Percentiles rank a stretch among this genome's conserved stretches.
phyloP scores from a whole-genome alignment of 1,284 basidiomycete genomes.

The Naganishia cerealis region DNA sequence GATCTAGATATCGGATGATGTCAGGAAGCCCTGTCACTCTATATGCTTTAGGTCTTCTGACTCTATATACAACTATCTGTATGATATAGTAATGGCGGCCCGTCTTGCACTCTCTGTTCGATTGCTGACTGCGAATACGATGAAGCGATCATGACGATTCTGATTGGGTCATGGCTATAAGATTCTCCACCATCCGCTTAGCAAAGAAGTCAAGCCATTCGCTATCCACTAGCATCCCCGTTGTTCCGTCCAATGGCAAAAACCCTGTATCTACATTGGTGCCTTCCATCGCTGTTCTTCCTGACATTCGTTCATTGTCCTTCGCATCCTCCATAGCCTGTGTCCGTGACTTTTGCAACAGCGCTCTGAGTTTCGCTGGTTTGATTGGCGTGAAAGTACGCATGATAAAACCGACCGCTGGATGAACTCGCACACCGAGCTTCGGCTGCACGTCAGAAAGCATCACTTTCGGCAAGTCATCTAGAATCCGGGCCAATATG shows the following conservation, averaged over 20 bases:
- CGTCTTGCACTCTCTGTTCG: too few species aligned
- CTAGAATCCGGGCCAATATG: constrained; percentile 15
- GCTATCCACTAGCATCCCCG: constrained; percentile 19
- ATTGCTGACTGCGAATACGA: neutral
- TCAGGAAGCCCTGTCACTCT: too few species aligned
- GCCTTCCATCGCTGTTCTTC: neutral
- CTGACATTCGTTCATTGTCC: neutral
- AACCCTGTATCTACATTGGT: neutral
- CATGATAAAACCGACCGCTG: neutral
- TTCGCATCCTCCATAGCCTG: neutral
- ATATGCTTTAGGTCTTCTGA: too few species aligned
- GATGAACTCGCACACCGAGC: neutral
- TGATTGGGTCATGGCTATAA: neutral
- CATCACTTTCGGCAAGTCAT: constrained; percentile 17
- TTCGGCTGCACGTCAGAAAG: neutral
- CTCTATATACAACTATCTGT: too few species aligned
- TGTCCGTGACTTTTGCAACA: constrained; percentile 3
- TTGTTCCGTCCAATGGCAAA: constrained; percentile 11
- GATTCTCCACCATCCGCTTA: constrained; percentile 3
- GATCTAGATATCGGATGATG: too few species aligned
- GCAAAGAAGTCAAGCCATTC: constrained; percentile 13
- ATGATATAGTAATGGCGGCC: too few species aligned
- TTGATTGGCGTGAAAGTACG: constrained; percentile 4
- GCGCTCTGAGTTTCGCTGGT: constrained; percentile 10
- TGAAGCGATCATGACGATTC: constrained; percentile 13